Evolutionary conservation across 2,329 filamentous ascomycete species (phyloP), one percentile per base, ranked within the genome.

Genomic region (Ophiostoma tasmaniense): DNA sequence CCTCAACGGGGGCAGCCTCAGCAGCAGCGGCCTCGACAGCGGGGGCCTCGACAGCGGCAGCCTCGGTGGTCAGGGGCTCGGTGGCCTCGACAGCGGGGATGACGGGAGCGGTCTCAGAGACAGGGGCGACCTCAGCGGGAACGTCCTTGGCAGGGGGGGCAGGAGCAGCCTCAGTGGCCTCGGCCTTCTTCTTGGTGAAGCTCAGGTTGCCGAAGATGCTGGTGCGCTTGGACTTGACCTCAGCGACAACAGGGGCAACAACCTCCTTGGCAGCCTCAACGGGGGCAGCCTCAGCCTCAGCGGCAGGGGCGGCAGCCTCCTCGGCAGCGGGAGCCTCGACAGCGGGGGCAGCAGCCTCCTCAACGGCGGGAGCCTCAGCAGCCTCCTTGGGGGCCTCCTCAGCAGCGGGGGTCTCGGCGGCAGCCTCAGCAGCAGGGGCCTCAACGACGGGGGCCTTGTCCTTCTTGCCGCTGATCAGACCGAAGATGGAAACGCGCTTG

Each of bases 401-500:
- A 67, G 75, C 79, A 66, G 75, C 79, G 55, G 45, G 76, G 75
- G 73, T 76, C 65, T 76, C 75, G 66, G 33, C 45, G 14, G 20
- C 65, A 14, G 75, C 69, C 72, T 74, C 72, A 69, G 76, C 52
- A 28, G 61, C 39, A 20, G 67, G 42, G 35, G 69, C 80, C n/a
- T 79, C 79, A 64, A 82, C 81, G 68, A 78, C 81, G 64, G 79
- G 76, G 22, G 84, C 80, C 69, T 80, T 79, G 73, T 81, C 79
- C 71, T 76, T 76, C 70, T 84, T 82, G 80, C 85, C 85, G 75
- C 83, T 81, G 7, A 83, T 76, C 72, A 88, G 81, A 74, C 76
- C 84, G 75, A 90, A 89, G 80, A 89, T 85, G 68, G 87, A 89
- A 64, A 81, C 79, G 67, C 87, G 87, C 85, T 90, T 89, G 76